A percentile compares a stretch with the other conserved stretches of the same genome.
phyloP scores from a whole-genome alignment of 2,329 filamentous ascomycete genomes.

The Cercospora zeae-maydis region DNA sequence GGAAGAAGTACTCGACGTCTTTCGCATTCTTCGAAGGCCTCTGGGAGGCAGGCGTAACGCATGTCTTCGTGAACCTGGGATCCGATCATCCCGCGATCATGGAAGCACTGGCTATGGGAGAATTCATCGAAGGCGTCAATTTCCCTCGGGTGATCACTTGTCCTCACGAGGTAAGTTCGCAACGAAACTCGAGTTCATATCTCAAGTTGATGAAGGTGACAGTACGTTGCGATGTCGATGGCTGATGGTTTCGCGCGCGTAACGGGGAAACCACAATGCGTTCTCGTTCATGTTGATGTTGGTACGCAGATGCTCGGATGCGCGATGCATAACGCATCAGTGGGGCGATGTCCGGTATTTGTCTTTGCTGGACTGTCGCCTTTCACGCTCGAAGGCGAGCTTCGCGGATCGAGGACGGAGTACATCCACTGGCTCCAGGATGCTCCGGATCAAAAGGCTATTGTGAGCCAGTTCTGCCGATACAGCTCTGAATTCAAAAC shows the following conservation, averaged over 20 bases:
- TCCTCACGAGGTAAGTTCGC: slow-evolving; percentile 67
- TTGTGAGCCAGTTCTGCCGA: slow-evolving; percentile 79
- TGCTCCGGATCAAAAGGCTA: slow-evolving; percentile 75
- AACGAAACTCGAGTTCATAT: background rate
- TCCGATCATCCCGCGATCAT: slow-evolving; percentile 73
- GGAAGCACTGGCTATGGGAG: slow-evolving; percentile 74
- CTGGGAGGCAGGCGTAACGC: slow-evolving; percentile 52
- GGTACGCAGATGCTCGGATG: slow-evolving; percentile 63
- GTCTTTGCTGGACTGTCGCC: slow-evolving; percentile 76
- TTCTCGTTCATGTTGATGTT: slow-evolving; percentile 78
- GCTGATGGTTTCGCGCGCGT: slow-evolving; percentile 75
- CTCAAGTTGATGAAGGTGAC: background rate
- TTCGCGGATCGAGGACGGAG: slow-evolving; percentile 72
- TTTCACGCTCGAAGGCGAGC: slow-evolving; percentile 72
- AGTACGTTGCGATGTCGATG: slow-evolving; percentile 64
- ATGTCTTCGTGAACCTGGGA: slow-evolving; percentile 65
- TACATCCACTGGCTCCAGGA: slow-evolving; percentile 87
- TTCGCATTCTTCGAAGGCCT: background rate
- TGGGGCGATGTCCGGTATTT: slow-evolving; percentile 68
- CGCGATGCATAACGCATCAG: slow-evolving; percentile 28
- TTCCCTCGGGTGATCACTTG: slow-evolving; percentile 76
- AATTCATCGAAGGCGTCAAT: slow-evolving; percentile 60
- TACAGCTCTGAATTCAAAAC: slow-evolving; percentile 81
- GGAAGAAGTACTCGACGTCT: background rate
- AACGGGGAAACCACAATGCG: slow-evolving; percentile 69